phyloP scores from a whole-genome alignment of 2,329 filamentous ascomycete species.

The Exserohilum turcica region DNA sequence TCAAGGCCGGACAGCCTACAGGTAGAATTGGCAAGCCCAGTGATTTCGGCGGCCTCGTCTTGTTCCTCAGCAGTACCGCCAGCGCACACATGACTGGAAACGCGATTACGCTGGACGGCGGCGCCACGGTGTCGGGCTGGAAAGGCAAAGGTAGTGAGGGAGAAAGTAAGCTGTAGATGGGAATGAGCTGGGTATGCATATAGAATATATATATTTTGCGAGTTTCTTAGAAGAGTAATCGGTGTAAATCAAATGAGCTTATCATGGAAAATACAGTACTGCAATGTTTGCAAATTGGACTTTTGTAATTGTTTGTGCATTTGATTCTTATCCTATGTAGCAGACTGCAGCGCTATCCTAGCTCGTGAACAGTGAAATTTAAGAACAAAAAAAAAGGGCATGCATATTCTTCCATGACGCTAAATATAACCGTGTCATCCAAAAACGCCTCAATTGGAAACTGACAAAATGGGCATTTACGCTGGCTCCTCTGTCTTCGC shows the following conservation, averaged over 20 bases:
- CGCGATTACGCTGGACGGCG: conserved; percentile 56
- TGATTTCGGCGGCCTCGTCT: conserved; percentile 54
- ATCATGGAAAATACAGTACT: too few relatives aligned
- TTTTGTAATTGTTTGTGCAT: too few relatives aligned
- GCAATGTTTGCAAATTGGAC: too few relatives aligned
- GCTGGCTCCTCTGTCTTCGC: conserved; percentile 41
- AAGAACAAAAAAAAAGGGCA: too few relatives aligned
- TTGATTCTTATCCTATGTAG: background rate
- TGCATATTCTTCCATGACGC: background rate
- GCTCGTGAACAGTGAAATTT: background rate
- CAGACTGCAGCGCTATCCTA: background rate
- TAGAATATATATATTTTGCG: too few relatives aligned
- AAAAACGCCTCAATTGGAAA: background rate
- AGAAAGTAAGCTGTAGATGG: conserved; percentile 34
- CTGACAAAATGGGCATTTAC: background rate
- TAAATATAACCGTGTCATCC: background rate
- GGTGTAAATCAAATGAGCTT: too few relatives aligned
- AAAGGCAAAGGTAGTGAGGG: conserved; percentile 36
- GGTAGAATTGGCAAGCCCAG: conserved; percentile 55
- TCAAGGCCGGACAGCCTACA: conserved; percentile 54
- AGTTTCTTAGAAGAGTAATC: too few relatives aligned
- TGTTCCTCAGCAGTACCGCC: conserved; percentile 51
- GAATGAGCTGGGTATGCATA: too few relatives aligned
- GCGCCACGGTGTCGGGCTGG: conserved; percentile 51
- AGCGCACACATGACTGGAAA: conserved; percentile 54